Evolutionary conservation across 495 filamentous ascomycete genomes (phyloP), one percentile per base, ranked within the genome.

Genomic region (Daldinia concentrica): DNA sequence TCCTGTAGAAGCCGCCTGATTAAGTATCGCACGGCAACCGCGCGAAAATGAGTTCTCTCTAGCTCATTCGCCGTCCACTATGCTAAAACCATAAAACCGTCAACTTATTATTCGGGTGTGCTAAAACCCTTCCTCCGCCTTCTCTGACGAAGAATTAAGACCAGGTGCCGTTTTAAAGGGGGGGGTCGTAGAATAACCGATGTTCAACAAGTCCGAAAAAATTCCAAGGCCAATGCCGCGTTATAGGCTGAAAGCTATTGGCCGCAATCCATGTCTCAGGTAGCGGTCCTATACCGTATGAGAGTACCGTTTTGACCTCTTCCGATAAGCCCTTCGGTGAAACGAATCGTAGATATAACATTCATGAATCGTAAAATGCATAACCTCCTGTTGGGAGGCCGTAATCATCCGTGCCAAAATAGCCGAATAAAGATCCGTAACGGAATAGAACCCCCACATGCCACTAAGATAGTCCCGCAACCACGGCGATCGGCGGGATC

Each of bases 251-350:
- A 73, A 73, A 69, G 62, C 66, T 52, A 62, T 65, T 57, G 71
- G 45, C 64, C 66, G 58, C 62, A 45, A 62, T 62, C 66, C 71
- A 51, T 73, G 43, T 73, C 68, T 73, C 66, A 69, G 66, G 71
- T 43, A 58, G 65, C 71, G 62, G 58, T 52, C 65, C 26, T 55
- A 69, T 73, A 69, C 67, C 68, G 60, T 64, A 62, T 55, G 58
- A 74, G 72, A 74, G 72, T 74, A 71, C 72, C 68, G 72, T 74
- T 74, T 66, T 74, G 72, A 71, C 72, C 72, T 74, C 72, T 70
- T 66, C 72, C 62, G 72, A 74, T 67, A 67, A 71, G 34, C 58
- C 59, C 9, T 63, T 52, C 54, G 57, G 58, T 51, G 37, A 60
- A 67, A 71, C 60, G 50, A 70, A 71, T 60, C 63, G 50, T 66